A percentile compares a stretch with the other conserved stretches of the same genome.
Conservation (phyloP, 2,329 filamentous ascomycete genomes). For the Penicillium thymicola region DNA sequence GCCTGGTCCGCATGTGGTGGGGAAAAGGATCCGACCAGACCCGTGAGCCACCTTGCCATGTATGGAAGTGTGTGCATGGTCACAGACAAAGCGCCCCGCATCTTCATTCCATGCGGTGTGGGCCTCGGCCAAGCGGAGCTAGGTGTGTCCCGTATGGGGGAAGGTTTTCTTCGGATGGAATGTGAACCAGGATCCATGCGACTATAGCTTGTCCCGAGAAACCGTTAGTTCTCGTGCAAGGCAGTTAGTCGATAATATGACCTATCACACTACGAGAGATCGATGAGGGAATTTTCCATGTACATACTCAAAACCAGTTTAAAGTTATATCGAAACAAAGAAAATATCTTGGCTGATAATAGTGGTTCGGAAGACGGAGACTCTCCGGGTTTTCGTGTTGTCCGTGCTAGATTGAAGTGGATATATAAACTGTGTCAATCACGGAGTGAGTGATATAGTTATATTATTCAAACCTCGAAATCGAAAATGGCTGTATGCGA, state of each 20-base stretch:
- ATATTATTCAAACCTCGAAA: not conserved
- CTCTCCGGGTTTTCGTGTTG: not conserved
- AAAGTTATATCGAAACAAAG: not conserved
- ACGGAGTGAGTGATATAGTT: not conserved
- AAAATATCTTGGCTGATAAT: not conserved
- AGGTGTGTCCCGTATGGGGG: too few relatives aligned
- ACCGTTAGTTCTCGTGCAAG: not conserved
- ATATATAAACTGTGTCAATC: not conserved
- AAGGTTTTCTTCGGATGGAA: not conserved
- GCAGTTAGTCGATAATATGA: not conserved
- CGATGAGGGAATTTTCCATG: not conserved
- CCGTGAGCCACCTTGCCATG: not conserved
- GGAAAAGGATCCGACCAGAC: not conserved
- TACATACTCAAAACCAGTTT: not conserved
- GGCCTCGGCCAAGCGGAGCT: not conserved
- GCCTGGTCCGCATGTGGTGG: not conserved
- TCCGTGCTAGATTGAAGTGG: not conserved
- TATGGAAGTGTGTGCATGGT: not conserved
- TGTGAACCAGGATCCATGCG: not conserved
- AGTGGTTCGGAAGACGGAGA: too few relatives aligned
- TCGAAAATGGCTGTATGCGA: not conserved
- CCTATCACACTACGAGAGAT: not conserved
- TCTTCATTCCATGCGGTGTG: not conserved
- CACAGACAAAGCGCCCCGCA: not conserved
- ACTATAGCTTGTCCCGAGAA: not conserved